Evolutionary conservation across 164 flowering plant species (phyloP).

Genomic region (Buxus sempervirens): DNA sequence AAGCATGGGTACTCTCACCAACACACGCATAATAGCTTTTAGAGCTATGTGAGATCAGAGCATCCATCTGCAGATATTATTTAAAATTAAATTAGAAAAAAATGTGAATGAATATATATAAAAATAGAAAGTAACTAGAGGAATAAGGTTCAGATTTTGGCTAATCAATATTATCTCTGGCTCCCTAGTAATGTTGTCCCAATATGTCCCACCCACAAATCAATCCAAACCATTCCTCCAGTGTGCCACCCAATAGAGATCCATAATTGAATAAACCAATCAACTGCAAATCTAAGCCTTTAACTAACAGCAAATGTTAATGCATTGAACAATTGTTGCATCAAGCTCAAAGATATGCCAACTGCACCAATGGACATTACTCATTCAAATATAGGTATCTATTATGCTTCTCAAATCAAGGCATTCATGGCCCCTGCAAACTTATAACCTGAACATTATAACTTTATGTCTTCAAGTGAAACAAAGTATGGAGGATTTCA

Average conservation of each 20-base stretch:
- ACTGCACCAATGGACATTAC: background rate
- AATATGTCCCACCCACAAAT: no score
- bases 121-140: background rate
- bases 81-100: background rate
- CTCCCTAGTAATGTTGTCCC: no score
- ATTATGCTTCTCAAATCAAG: background rate
- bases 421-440: background rate
- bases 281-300: background rate
- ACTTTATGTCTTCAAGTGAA: no score
- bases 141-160: background rate
- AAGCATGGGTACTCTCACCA: conserved; percentile 99
- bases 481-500: background rate
- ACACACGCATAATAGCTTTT: conserved; percentile 98
- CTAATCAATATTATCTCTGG: no score
- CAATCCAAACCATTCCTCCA: background rate
- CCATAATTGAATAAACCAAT: background rate
- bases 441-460: background rate
- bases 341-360: background rate
- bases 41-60: conserved; percentile 76
- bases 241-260: background rate
- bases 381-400: background rate
- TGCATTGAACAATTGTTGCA: no score
- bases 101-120: background rate
- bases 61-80: conserved; percentile 74
- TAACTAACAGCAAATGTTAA: background rate